phyloP scores from a whole-genome alignment of 345 rosid species.

The Eucalyptus erythrocorys region DNA sequence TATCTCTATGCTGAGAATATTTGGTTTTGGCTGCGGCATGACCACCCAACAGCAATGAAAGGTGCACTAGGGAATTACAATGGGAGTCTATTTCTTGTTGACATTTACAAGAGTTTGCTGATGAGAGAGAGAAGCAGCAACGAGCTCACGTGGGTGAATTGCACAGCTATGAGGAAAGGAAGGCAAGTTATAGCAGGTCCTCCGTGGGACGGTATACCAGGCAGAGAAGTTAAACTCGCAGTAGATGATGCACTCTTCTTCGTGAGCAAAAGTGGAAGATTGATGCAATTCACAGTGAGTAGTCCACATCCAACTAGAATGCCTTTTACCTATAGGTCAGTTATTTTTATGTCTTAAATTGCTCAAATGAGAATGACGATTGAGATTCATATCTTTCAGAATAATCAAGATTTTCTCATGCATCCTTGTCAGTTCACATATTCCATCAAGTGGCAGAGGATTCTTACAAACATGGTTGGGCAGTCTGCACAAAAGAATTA shows the following conservation, averaged over 20 bases:
- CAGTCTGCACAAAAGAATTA: not conserved
- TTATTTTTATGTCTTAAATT: not conserved
- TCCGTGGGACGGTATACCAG: slow-evolving; percentile 55
- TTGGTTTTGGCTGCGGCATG: slow-evolving; percentile 67
- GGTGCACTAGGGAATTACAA: slow-evolving; percentile 55
- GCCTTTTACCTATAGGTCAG: not conserved
- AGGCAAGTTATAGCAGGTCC: slow-evolving; percentile 43
- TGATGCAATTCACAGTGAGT: slow-evolving; percentile 56
- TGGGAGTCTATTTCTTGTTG: slow-evolving; percentile 54
- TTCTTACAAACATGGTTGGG: not conserved
- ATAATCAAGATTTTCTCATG: not conserved
- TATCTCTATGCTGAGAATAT: slow-evolving; percentile 42
- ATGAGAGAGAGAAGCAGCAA: slow-evolving; percentile 40
- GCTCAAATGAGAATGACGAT: not conserved
- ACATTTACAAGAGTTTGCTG: slow-evolving; percentile 33
- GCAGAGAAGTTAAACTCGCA: slow-evolving; percentile 30
- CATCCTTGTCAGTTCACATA: not conserved
- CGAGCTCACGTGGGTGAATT: slow-evolving; percentile 47
- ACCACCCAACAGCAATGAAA: slow-evolving; percentile 44
- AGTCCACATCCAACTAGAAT: not conserved
- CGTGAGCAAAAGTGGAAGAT: slow-evolving; percentile 46
- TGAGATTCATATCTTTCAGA: not conserved
- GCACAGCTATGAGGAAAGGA: slow-evolving; percentile 50
- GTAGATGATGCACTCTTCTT: slow-evolving; percentile 57
- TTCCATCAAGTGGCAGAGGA: not conserved